phyloP scores from a whole-genome alignment of 2,329 filamentous ascomycete genomes.

The Paraphaeosphaeria minitans region DNA sequence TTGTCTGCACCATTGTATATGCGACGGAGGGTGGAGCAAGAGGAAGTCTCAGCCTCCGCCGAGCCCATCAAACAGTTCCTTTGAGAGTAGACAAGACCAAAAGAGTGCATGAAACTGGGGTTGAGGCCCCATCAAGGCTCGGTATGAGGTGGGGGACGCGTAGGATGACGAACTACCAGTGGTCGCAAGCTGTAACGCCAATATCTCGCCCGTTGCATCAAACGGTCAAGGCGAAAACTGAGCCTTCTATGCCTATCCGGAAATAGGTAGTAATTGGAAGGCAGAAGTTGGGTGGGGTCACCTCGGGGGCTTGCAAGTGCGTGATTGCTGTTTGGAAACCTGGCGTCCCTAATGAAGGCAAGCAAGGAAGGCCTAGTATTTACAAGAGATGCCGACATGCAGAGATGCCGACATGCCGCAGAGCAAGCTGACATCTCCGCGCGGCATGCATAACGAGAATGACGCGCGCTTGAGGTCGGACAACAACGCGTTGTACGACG shows the following conservation, averaged over 20 bases:
- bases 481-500: not conserved
- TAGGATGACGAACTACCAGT: slow-evolving; percentile 1
- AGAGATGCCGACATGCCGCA: slow-evolving; percentile 4
- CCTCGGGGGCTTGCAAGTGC: slow-evolving; percentile 20
- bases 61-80: not conserved
- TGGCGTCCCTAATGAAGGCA: slow-evolving; percentile 21
- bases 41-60: slow-evolving; percentile 5
- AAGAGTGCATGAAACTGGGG: slow-evolving; percentile 3
- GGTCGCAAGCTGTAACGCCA: slow-evolving; percentile 18
- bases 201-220: slow-evolving; percentile 19
- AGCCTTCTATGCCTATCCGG: slow-evolving; percentile 21
- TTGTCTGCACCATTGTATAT: slow-evolving; percentile 1
- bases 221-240: slow-evolving; percentile 17
- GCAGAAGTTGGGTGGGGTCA: slow-evolving; percentile 25
- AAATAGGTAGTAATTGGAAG: slow-evolving; percentile 23
- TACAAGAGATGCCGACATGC: slow-evolving; percentile 4
- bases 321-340: slow-evolving; percentile 36
- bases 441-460: not conserved
- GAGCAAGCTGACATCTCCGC: not conserved
- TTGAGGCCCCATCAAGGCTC: not conserved
- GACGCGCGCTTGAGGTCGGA: not conserved
- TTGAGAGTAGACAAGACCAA: not conserved
- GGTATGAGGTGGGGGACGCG: not conserved
- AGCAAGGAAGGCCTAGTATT: not conserved
- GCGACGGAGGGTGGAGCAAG: slow-evolving; percentile 2